These are phyloP conservation scores for Salvia sclarea DNA, from an alignment of 305 asterid species.

Conservation along the genomic window DNA sequence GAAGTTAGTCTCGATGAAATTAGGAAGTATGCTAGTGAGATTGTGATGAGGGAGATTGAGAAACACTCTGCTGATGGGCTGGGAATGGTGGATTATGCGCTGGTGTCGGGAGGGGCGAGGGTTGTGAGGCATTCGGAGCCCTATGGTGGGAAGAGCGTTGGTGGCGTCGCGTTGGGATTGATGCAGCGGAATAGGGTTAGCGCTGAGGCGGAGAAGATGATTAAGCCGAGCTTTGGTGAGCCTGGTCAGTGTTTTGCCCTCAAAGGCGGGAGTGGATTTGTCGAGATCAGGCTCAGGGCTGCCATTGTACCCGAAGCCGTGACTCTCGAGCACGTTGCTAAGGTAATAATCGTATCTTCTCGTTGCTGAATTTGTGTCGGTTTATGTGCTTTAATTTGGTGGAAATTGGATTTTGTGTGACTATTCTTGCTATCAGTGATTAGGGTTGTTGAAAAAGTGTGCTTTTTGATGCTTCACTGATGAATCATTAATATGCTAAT, in stretches of 20 bases:
- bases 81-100: constrained; percentile 84
- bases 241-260: constrained; percentile 93
- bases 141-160: constrained; percentile 29
- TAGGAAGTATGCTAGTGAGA: constrained; percentile 61
- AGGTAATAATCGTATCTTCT: constrained; percentile 46
- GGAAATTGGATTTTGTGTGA: constrained; percentile 16
- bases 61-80: constrained; percentile 88
- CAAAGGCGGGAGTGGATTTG: constrained; percentile 69
- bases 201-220: constrained; percentile 59
- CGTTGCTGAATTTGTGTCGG: not conserved
- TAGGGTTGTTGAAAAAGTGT: constrained; percentile 5
- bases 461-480: too few relatives aligned
- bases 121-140: constrained; percentile 82
- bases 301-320: constrained; percentile 79
- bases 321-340: constrained; percentile 82
- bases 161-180: constrained; percentile 32
- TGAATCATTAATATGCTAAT: too few relatives aligned
- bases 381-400: not conserved
- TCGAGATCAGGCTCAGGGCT: constrained; percentile 65
- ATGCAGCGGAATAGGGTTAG: constrained; percentile 31
- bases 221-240: constrained; percentile 93
- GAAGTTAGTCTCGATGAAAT: constrained; percentile 69
- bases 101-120: constrained; percentile 71
- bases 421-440: constrained; percentile 5
- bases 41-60: constrained; percentile 73